Evolutionary conservation across 1,139 yeast species (phyloP).

Genomic region (Kodamaea plutei): DNA sequence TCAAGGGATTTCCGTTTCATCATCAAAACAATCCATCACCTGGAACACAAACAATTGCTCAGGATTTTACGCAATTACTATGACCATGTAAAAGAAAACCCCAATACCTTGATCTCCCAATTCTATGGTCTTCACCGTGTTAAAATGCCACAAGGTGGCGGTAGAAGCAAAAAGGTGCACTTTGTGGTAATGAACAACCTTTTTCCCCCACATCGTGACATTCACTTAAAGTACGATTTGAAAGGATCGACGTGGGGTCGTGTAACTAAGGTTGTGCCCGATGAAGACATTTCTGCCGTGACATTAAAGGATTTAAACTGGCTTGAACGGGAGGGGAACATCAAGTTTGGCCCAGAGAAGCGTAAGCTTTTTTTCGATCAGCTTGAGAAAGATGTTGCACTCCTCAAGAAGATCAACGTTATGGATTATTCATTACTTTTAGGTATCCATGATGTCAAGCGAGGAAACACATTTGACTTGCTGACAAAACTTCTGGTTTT

Average conservation of each 20-base stretch:
- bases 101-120: conserved; percentile 86
- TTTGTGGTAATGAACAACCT: conserved; percentile 95
- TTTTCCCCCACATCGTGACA: conserved; percentile 90
- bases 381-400: conserved; percentile 66
- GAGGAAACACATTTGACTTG: conserved; percentile 41
- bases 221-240: conserved; percentile 81
- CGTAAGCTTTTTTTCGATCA: conserved; percentile 59
- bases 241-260: conserved; percentile 95
- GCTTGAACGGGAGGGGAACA: conserved; percentile 59
- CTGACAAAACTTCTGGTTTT: conserved; percentile 42
- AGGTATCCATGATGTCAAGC: conserved; percentile 76
- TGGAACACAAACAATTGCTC: conserved; percentile 84
- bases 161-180: conserved; percentile 73
- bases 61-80: conserved; percentile 74
- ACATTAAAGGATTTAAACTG: conserved; percentile 83
- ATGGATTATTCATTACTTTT: conserved; percentile 93
- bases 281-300: conserved; percentile 33
- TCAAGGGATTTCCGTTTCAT: conserved; percentile 91
- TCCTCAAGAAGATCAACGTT: conserved; percentile 70
- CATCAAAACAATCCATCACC: conserved; percentile 90
- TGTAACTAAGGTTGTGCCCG: conserved; percentile 33
- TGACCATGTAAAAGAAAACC: conserved; percentile 74
- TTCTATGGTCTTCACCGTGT: conserved; percentile 94
- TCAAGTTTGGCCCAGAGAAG: conserved; percentile 72
- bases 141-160: conserved; percentile 57